A percentile compares a stretch with the other conserved stretches of the same genome.
Conservation (phyloP, 2,329 filamentous ascomycete genomes). For the Botrytis aclada region DNA sequence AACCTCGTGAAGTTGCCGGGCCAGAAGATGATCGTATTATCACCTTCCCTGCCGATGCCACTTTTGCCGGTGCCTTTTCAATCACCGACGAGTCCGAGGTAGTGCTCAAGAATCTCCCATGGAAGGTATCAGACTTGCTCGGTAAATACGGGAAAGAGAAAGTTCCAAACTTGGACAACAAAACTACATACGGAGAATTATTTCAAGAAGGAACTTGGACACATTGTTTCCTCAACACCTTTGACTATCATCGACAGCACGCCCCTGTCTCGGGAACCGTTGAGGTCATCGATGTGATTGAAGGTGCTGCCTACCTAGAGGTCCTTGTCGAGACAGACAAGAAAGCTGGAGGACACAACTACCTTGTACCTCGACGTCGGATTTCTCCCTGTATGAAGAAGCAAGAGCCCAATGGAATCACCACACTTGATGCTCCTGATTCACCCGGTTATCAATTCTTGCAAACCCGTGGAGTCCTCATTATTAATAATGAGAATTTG, state of each 20-base stretch:
- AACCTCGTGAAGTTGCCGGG: constrained; percentile 36
- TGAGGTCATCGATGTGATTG: constrained; percentile 40
- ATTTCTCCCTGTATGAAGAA: constrained; percentile 18
- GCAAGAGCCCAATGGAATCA: background rate
- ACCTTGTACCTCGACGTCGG: constrained; percentile 11
- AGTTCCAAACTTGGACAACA: constrained; percentile 22
- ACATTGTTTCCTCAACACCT: constrained; percentile 42
- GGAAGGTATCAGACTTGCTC: constrained; percentile 41
- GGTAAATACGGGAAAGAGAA: background rate
- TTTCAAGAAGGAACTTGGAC: constrained; percentile 44
- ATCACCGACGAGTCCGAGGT: constrained; percentile 34
- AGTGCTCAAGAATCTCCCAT: constrained; percentile 41
- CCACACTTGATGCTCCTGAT: constrained; percentile 36
- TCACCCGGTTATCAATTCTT: constrained; percentile 43
- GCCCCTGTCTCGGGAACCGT: constrained; percentile 42
- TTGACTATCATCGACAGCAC: constrained; percentile 45
- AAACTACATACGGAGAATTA: constrained; percentile 34
- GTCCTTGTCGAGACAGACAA: constrained; percentile 29
- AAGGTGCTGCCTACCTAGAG: constrained; percentile 41
- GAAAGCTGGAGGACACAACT: constrained; percentile 15
- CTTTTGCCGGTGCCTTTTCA: constrained; percentile 32
- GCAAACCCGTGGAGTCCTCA: constrained; percentile 41
- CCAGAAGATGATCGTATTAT: constrained; percentile 43
- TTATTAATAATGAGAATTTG: constrained; percentile 39
- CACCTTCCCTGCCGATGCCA: constrained; percentile 42